These are phyloP conservation scores for Bonia amplexicaulis DNA, from an alignment of 176 grass and related monocot genomes.

Conservation along the genomic window DNA sequence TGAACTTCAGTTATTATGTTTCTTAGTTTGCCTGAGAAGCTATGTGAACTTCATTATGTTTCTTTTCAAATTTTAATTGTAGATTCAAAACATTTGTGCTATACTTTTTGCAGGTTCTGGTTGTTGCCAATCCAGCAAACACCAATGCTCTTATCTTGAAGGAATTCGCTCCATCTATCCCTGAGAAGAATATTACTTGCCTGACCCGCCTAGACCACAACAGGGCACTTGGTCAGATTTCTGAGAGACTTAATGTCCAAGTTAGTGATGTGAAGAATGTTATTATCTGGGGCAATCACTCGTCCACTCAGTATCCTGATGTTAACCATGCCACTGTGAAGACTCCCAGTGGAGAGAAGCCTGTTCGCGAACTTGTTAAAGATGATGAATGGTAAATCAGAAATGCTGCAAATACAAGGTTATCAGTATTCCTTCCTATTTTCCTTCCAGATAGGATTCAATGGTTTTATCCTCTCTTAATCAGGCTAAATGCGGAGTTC, in stretches of 20 bases:
- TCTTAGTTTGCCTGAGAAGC: slow-evolving; percentile 9
- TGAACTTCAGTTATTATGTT: not conserved
- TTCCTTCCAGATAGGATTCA: not conserved
- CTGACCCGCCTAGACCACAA: slow-evolving; percentile 94
- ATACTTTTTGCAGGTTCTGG: slow-evolving; percentile 64
- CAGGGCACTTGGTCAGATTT: slow-evolving; percentile 82
- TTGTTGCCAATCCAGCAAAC: slow-evolving; percentile 96
- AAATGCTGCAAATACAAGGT: not conserved
- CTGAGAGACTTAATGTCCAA: slow-evolving; percentile 79
- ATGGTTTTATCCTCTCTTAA: not conserved
- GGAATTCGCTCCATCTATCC: slow-evolving; percentile 90
- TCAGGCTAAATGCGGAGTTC: slow-evolving; percentile 75
- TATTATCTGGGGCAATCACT: slow-evolving; percentile 98
- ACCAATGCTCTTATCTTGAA: slow-evolving; percentile 98
- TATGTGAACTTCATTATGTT: not conserved
- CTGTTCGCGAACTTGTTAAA: slow-evolving; percentile 69
- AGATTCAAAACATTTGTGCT: not conserved
- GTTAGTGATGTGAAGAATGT: slow-evolving; percentile 89
- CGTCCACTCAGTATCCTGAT: slow-evolving; percentile 88
- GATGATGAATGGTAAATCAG: slow-evolving; percentile 69
- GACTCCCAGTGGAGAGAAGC: slow-evolving; percentile 64
- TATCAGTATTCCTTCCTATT: not conserved
- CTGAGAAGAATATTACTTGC: slow-evolving; percentile 94
- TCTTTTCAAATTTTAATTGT: not conserved
- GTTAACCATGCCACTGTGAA: slow-evolving; percentile 82